A percentile compares a stretch with the other conserved stretches of the same genome.
Conservation (phyloP, 1,284 basidiomycete genomes). For the Cerioporus squamosus region DNA sequence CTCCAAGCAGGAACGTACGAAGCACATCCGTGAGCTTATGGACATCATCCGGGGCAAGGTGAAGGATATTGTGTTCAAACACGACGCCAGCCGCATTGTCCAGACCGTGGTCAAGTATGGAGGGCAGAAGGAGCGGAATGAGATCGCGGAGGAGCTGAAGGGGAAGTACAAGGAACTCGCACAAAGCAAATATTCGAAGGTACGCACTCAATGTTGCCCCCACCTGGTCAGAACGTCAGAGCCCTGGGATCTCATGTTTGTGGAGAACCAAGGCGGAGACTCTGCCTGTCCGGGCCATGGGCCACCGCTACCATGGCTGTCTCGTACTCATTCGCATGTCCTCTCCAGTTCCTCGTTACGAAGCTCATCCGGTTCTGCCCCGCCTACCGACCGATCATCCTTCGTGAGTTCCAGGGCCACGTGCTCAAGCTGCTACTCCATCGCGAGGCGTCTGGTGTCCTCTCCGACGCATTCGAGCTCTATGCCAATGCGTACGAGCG, state of each 20-base stretch:
- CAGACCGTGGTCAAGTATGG: conserved; percentile 89
- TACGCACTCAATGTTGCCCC: conserved; percentile 35
- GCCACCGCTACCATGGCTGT: too few relatives aligned
- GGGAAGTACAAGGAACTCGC: conserved; percentile 78
- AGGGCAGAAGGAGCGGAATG: conserved; percentile 74
- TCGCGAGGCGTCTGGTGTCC: conserved; percentile 78
- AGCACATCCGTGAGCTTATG: conserved; percentile 76
- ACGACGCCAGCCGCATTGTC: conserved; percentile 87
- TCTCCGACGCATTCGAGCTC: conserved; percentile 88
- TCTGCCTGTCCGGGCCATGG: too few relatives aligned
- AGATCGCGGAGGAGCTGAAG: conserved; percentile 81
- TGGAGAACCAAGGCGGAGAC: too few relatives aligned
- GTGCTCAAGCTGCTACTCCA: conserved; percentile 80
- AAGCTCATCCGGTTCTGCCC: conserved; percentile 85
- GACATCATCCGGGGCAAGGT: conserved; percentile 76
- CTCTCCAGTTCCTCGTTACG: conserved; percentile 76
- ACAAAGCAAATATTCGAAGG: conserved; percentile 90
- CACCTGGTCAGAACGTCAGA: too few relatives aligned
- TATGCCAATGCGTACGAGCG: conserved; percentile 85
- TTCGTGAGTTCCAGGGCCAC: conserved; percentile 76
- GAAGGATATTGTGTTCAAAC: conserved; percentile 85
- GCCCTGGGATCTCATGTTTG: too few relatives aligned
- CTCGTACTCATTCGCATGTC: too few relatives aligned
- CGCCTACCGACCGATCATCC: conserved; percentile 69
- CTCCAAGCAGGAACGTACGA: conserved; percentile 70